Evolutionary conservation across 2,329 filamentous ascomycete genomes (phyloP).

Genomic region (Plenodomus biglobosus): DNA sequence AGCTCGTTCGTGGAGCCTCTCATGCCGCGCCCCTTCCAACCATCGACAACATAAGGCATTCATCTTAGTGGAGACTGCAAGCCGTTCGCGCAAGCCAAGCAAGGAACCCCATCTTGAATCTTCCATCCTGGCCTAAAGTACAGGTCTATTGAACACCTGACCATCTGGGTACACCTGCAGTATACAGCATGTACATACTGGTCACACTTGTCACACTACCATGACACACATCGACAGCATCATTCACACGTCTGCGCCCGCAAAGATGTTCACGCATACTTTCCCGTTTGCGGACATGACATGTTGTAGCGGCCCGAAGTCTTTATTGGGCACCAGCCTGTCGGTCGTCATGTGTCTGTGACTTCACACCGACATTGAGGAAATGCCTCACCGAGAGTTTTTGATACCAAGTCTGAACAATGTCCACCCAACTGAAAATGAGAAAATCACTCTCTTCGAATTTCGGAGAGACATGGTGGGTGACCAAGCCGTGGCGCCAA

Average conservation of each 20-base stretch:
- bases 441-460: background rate
- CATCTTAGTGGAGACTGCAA: background rate
- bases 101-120: background rate
- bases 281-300: background rate
- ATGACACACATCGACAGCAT: background rate
- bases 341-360: background rate
- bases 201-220: too few relatives aligned
- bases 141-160: too few relatives aligned
- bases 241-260: background rate
- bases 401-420: background rate
- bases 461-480: conserved; percentile 2
- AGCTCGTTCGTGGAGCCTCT: background rate
- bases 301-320: background rate
- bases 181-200: too few relatives aligned
- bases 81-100: background rate
- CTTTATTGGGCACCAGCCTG: background rate
- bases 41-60: background rate
- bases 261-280: background rate
- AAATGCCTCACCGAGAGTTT: background rate
- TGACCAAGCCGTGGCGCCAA: conserved; percentile 42
- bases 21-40: background rate
- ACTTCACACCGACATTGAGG: background rate
- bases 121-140: background rate
- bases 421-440: background rate
- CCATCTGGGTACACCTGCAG: too few relatives aligned